These are phyloP conservation scores for Dalbergia oliveri DNA, from an alignment of 306 rosid species.

Conservation along the genomic window DNA sequence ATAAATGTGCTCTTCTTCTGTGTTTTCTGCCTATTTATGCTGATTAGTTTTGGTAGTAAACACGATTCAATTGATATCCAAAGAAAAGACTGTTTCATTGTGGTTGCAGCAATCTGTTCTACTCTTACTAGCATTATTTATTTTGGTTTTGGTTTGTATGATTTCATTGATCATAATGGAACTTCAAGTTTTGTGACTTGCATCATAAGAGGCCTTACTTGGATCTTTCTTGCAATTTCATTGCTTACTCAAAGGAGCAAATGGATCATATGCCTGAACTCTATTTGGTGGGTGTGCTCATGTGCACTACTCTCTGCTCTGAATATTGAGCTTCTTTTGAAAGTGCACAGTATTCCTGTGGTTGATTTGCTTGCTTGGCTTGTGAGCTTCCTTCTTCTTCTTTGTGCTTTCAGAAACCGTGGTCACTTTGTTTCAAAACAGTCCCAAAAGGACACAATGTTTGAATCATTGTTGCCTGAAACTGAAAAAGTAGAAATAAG, in stretches of 20 bases:
- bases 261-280: constrained; percentile 44
- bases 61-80: not conserved
- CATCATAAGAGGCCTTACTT: constrained; percentile 48
- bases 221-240: constrained; percentile 52
- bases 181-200: constrained; percentile 31
- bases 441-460: constrained; percentile 21
- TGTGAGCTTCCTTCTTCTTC: constrained; percentile 48
- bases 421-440: constrained; percentile 32
- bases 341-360: constrained; percentile 30
- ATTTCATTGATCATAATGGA: constrained; percentile 30
- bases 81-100: constrained; percentile 42
- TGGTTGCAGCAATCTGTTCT: constrained; percentile 51
- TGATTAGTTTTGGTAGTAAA: constrained; percentile 43
- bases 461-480: constrained; percentile 55
- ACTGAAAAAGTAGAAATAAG: constrained; percentile 23
- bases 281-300: constrained; percentile 57
- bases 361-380: constrained; percentile 50
- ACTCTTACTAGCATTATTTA: constrained; percentile 48
- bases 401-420: constrained; percentile 53
- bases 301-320: constrained; percentile 51
- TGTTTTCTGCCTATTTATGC: constrained; percentile 35
- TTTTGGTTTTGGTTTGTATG: constrained; percentile 43
- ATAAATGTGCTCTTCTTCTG: constrained; percentile 49
- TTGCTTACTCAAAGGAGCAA: constrained; percentile 51
- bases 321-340: constrained; percentile 42